Base-by-base conservation (phyloP, 2,329 filamentous ascomycete species). In the Colletotrichum abscissum region DNA sequence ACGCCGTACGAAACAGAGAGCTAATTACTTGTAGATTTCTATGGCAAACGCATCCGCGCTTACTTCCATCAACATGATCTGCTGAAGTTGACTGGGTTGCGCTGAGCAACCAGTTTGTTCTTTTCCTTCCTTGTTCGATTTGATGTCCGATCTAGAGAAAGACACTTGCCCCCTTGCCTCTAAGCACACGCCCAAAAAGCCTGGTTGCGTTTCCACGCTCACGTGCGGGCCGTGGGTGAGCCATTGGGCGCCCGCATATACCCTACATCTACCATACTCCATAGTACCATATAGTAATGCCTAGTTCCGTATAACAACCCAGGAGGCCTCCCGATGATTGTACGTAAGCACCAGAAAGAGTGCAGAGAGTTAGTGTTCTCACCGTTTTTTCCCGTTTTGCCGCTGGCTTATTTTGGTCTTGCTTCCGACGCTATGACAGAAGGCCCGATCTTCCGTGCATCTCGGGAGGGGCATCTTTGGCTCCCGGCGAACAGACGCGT, bases 31-130 rank as follows among this genome's bases (percentile, higher is more conserved):
- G 1, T 75, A 95, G 93, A 97, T 81, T 82, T 97, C 16, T 93
- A 92, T 76, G 94, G 95, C 9, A 97, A 97, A 84, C 87, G 90
- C 69, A 92, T 94, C 75, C 88, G 94, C 63, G 91, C 90, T 24
- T 95, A 93, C 80, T 95, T 93, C 79, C 87, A 93, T 76, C 88
- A 91, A n/a, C 88, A 96, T 79, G 92, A 97, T 81, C 84, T 96
- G 28, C 82, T 97, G 59, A 84, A 86, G 76, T 83, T 87, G 68
- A 80, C 83, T 52, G 79, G 81, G 2, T 76, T 89, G 57, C 66
- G 78, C 54, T 79, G 70, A 67, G 24, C n/a, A 19, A 49, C 42
- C 42, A 49, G 42, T 8, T 8, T 19, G 24, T 16, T 33, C 35
- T 30, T 6, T 24, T 33, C 8, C 12, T 46, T 56, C 2, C 42